These are phyloP conservation scores for Houttuynia cordata DNA, from an alignment of 164 flowering plant species.

Conservation along the genomic window DNA sequence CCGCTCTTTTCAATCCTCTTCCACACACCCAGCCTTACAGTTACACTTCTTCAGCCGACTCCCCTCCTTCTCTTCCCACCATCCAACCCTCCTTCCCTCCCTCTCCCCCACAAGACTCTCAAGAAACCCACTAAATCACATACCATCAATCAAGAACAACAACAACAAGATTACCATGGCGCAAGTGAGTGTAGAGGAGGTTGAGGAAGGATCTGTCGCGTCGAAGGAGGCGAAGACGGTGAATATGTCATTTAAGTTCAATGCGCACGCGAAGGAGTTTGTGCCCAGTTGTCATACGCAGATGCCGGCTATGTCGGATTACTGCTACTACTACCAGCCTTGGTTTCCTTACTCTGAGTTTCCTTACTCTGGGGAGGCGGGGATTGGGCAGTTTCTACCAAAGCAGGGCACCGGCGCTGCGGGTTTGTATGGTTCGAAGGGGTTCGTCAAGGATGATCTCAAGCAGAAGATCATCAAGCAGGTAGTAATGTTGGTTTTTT, in stretches of 20 bases:
- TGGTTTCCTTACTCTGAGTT: slow-evolving; percentile 46
- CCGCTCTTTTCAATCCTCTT: too few species aligned
- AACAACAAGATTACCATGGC: too few species aligned
- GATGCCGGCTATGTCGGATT: slow-evolving; percentile 14
- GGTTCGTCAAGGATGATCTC: slow-evolving; percentile 52
- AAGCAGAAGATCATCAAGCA: slow-evolving; percentile 71
- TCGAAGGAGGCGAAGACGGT: slow-evolving; percentile 4
- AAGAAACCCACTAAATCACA: too few species aligned
- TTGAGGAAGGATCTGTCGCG: slow-evolving; percentile 3
- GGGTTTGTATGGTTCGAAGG: slow-evolving; percentile 30
- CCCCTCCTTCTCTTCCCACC: too few species aligned
- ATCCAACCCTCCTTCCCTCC: too few species aligned
- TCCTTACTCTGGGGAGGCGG: slow-evolving; percentile 52
- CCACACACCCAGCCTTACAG: too few species aligned
- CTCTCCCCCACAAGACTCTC: too few species aligned
- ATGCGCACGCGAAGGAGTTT: slow-evolving; percentile 87
- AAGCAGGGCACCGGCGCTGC: slow-evolving; percentile 9
- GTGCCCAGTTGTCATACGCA: slow-evolving; percentile 67
- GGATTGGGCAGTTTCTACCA: slow-evolving; percentile 27
- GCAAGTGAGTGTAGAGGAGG: background rate
- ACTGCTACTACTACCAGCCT: slow-evolving; percentile 37
- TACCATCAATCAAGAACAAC: too few species aligned
- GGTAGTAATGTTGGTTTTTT: slow-evolving; percentile 21
- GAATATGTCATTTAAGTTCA: slow-evolving; percentile 51
- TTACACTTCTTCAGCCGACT: too few species aligned